Percentiles rank a stretch among this genome's conserved stretches.
These are phyloP conservation scores for Fusarium sp. DNA, from an alignment of 2,329 filamentous ascomycete species.

Conservation along the genomic window DNA sequence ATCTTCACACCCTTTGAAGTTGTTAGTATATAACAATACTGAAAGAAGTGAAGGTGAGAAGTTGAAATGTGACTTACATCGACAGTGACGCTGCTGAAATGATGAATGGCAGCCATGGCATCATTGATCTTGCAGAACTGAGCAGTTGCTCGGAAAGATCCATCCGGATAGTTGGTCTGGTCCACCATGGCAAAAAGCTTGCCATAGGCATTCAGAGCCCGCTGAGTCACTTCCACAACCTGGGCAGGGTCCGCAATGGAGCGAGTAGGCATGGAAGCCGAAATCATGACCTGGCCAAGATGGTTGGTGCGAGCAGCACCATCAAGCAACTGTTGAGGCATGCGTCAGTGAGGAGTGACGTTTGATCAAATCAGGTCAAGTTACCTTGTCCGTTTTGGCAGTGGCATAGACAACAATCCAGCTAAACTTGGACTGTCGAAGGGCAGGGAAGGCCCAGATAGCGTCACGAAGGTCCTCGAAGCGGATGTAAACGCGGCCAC, in stretches of 20 bases:
- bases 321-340: neutral
- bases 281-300: constrained; percentile 46
- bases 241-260: constrained; percentile 46
- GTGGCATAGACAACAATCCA: constrained; percentile 53
- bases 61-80: constrained; percentile 39
- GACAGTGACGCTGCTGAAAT: constrained; percentile 43
- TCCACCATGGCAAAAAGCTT: constrained; percentile 62
- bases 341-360: neutral
- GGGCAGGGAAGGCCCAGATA: constrained; percentile 58
- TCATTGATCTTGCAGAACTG: constrained; percentile 63
- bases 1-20: constrained; percentile 1
- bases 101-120: constrained; percentile 53
- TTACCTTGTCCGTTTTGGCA: constrained; percentile 25
- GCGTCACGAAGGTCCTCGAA: constrained; percentile 71
- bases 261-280: constrained; percentile 36
- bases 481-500: constrained; percentile 60
- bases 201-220: constrained; percentile 57
- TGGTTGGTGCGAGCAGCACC: constrained; percentile 18
- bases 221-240: constrained; percentile 45
- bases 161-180: constrained; percentile 52
- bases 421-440: constrained; percentile 53
- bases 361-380: neutral
- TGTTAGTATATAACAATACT: constrained; percentile 38
- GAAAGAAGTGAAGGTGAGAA: neutral
- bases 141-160: constrained; percentile 57